Percentiles rank a stretch among this genome's conserved stretches.
These are phyloP conservation scores for Rutstroemia sydowiana DNA, from an alignment of 2,329 filamentous ascomycete species.

Conservation along the genomic window DNA sequence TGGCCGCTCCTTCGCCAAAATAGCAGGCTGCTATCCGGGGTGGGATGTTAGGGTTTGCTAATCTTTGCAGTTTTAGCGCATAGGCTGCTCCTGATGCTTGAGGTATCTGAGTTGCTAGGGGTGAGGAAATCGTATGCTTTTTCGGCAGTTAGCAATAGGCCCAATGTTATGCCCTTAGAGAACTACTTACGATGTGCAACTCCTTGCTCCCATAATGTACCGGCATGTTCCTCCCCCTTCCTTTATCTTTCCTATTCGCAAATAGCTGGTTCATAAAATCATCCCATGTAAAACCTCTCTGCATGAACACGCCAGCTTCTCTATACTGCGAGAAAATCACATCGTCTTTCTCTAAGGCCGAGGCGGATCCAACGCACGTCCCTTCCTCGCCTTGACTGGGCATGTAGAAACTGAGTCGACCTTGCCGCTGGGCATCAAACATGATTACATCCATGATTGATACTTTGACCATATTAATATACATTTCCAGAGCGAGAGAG, in stretches of 20 bases:
- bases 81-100: constrained; percentile 85
- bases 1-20: constrained; percentile 86
- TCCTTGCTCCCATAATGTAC: constrained; percentile 87
- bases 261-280: constrained; percentile 97
- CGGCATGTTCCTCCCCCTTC: constrained; percentile 89
- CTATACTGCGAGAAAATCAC: constrained; percentile 93
- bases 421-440: constrained; percentile 92
- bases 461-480: constrained; percentile 56
- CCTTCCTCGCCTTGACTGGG: constrained; percentile 60
- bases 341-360: constrained; percentile 74
- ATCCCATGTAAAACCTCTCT: constrained; percentile 77
- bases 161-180: not conserved
- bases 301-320: constrained; percentile 83
- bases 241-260: constrained; percentile 72
- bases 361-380: constrained; percentile 81
- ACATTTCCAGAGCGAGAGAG: constrained; percentile 24
- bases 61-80: constrained; percentile 72
- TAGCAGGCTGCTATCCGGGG: constrained; percentile 71
- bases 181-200: constrained; percentile 65
- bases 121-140: constrained; percentile 74
- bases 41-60: constrained; percentile 61
- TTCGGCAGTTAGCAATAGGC: not conserved
- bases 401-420: constrained; percentile 70
- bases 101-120: constrained; percentile 81
- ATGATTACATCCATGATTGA: constrained; percentile 94